Evolutionary conservation across 192 early-diverging fungal genomes (phyloP).

Genomic region (Pecoramyces ruminantium): DNA sequence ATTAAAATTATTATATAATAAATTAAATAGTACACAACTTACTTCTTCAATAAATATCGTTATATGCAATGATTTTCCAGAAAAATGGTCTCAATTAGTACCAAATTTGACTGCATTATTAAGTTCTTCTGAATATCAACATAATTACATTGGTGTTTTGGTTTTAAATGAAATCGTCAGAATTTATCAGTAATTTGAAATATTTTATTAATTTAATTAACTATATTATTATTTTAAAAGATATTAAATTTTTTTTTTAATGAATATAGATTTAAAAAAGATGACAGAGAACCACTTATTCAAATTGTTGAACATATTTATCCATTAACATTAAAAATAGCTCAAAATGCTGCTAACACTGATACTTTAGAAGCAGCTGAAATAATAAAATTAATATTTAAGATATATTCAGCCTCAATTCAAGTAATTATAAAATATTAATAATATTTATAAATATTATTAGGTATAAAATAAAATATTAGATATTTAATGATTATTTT

Average conservation of each 20-base stretch:
- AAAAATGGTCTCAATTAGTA: constrained; percentile 68
- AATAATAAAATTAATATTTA: constrained; percentile 71
- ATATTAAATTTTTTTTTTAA: too few relatives aligned
- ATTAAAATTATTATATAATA: too few relatives aligned
- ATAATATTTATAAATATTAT: too few relatives aligned
- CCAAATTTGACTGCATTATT: constrained; percentile 38
- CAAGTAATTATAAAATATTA: constrained; percentile 12
- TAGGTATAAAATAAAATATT: too few relatives aligned
- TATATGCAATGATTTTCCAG: constrained; percentile 57
- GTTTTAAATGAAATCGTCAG: constrained; percentile 66
- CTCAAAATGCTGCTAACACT: constrained; percentile 32
- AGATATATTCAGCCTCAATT: constrained; percentile 59
- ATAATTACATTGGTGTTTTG: constrained; percentile 50
- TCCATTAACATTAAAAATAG: constrained; percentile 62
- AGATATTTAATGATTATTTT: too few relatives aligned
- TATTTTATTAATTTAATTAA: too few relatives aligned
- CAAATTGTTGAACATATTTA: constrained; percentile 60
- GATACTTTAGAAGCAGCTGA: constrained; percentile 59
- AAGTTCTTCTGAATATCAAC: constrained; percentile 39
- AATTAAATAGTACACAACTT: constrained; percentile 47
- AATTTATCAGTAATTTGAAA: constrained; percentile 50
- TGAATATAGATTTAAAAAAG: constrained; percentile 38
- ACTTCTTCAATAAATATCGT: constrained; percentile 57
- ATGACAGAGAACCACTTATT: constrained; percentile 40
- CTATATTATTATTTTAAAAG: too few relatives aligned